Conservation (phyloP, 306 rosid genomes). For the Sicyos baderoa region DNA sequence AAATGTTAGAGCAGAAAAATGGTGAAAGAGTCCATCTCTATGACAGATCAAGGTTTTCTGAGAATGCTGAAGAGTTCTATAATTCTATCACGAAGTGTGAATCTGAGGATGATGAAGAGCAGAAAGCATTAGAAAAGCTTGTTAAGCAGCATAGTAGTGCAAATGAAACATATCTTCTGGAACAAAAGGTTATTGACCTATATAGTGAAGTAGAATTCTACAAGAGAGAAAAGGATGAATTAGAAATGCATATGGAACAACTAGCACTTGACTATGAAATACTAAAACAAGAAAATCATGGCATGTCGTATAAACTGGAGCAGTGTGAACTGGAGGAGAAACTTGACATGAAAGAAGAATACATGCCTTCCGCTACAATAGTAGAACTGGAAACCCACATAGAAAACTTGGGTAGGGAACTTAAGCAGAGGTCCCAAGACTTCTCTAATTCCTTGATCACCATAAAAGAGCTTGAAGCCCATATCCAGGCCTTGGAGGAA, state of each 20-base stretch:
- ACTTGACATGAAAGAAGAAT: slow-evolving; percentile 68
- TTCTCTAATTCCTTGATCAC: slow-evolving; percentile 61
- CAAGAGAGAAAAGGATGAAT: slow-evolving; percentile 81
- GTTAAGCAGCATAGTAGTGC: slow-evolving; percentile 43
- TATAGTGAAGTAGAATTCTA: slow-evolving; percentile 72
- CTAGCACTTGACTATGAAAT: slow-evolving; percentile 96
- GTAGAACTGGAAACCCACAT: slow-evolving; percentile 54
- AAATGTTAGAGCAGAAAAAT: slow-evolving; percentile 66
- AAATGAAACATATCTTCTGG: slow-evolving; percentile 53
- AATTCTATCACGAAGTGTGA: slow-evolving; percentile 33
- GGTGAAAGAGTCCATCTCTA: slow-evolving; percentile 27
- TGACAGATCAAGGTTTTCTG: slow-evolving; percentile 21
- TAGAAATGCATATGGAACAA: slow-evolving; percentile 94
- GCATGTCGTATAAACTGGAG: slow-evolving; percentile 60
- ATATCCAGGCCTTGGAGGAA: slow-evolving; percentile 55
- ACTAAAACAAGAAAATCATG: slow-evolving; percentile 92
- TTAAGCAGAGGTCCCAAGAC: slow-evolving; percentile 58
- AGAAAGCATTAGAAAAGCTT: slow-evolving; percentile 64
- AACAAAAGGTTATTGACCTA: slow-evolving; percentile 62
- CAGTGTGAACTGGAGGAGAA: slow-evolving; percentile 87
- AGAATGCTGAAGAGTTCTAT: slow-evolving; percentile 31
- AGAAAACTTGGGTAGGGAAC: slow-evolving; percentile 55
- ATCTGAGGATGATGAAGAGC: slow-evolving; percentile 61
- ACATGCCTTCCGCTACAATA: slow-evolving; percentile 36
- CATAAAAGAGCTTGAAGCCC: slow-evolving; percentile 54